phyloP scores from a whole-genome alignment of 2,329 filamentous ascomycete species.

The Penicillium sp. region DNA sequence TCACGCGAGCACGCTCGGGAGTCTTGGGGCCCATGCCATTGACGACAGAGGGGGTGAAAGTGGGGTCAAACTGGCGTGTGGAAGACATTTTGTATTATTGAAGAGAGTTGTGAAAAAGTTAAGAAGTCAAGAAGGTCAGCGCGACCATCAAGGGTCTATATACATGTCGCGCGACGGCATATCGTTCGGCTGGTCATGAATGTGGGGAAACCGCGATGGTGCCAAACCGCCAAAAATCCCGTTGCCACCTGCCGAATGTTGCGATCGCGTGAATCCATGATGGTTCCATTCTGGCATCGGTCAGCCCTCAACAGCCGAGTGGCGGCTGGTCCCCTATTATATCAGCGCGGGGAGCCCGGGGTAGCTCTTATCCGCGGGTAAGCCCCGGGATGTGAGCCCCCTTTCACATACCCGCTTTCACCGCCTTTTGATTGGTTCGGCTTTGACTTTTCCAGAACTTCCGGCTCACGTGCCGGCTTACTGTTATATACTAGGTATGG shows the following conservation, averaged over 20 bases:
- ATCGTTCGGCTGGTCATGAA: constrained; percentile 22
- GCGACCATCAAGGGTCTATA: constrained; percentile 19
- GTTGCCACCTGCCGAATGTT: constrained; percentile 11
- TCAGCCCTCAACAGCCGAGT: constrained; percentile 10
- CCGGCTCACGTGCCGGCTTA: neutral
- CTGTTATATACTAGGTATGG: neutral
- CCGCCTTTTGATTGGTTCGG: constrained; percentile 4
- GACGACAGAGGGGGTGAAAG: constrained; percentile 72
- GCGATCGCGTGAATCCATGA: constrained; percentile 1
- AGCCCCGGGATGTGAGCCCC: neutral
- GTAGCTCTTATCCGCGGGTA: constrained; percentile 13
- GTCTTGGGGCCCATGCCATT: constrained; percentile 71
- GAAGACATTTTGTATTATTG: constrained; percentile 21
- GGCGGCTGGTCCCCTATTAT: constrained; percentile 7
- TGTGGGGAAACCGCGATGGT: constrained; percentile 35
- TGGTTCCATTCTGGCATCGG: constrained; percentile 4
- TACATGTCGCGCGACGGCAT: constrained; percentile 23
- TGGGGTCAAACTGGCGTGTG: constrained; percentile 57
- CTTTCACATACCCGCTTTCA: neutral
- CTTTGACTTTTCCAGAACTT: neutral
- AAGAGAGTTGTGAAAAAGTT: neutral
- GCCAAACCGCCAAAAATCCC: constrained; percentile 5
- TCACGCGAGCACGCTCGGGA: constrained; percentile 61
- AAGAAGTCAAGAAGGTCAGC: constrained; percentile 1
- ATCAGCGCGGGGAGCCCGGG: constrained; percentile 6